These are phyloP conservation scores for Strigomonas culicis DNA, from an alignment of 208 protist species.

Conservation along the genomic window DNA sequence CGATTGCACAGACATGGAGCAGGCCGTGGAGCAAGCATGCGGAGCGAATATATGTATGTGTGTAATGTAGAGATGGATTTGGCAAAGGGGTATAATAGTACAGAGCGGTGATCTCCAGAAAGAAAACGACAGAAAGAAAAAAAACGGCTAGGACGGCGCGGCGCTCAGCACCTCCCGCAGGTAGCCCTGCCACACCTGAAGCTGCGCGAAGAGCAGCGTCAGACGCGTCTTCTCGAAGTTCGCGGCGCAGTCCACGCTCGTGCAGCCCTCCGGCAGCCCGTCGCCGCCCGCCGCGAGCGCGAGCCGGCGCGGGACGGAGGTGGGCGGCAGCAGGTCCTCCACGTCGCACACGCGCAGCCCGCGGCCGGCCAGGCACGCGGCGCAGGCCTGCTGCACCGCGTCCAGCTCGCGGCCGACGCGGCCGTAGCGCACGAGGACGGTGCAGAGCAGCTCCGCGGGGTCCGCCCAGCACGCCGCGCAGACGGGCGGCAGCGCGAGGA, in stretches of 20 bases:
- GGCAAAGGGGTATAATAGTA: neutral
- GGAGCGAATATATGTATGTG: neutral
- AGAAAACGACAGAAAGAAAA: too few relatives aligned
- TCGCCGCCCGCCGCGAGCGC: neutral
- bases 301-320: neutral
- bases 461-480: slow-evolving; percentile 43
- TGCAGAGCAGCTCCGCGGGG: slow-evolving; percentile 17
- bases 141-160: too few relatives aligned
- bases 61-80: neutral
- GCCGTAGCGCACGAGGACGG: slow-evolving; percentile 20
- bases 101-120: too few relatives aligned
- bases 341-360: slow-evolving; percentile 20
- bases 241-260: slow-evolving; percentile 62
- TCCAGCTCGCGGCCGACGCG: slow-evolving; percentile 18
- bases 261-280: slow-evolving; percentile 26
- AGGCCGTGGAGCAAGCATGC: too few relatives aligned
- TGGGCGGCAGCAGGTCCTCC: slow-evolving; percentile 22
- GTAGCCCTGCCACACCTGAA: slow-evolving; percentile 39
- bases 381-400: slow-evolving; percentile 23
- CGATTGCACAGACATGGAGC: too few relatives aligned
- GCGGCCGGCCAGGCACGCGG: slow-evolving; percentile 29
- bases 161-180: slow-evolving; percentile 18
- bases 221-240: slow-evolving; percentile 65
- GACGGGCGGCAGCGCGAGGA: slow-evolving; percentile 27
- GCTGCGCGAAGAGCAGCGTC: slow-evolving; percentile 37